Conservation (phyloP, 371 early-diverging fungal genomes). For the Rhizopus stolonifer region DNA sequence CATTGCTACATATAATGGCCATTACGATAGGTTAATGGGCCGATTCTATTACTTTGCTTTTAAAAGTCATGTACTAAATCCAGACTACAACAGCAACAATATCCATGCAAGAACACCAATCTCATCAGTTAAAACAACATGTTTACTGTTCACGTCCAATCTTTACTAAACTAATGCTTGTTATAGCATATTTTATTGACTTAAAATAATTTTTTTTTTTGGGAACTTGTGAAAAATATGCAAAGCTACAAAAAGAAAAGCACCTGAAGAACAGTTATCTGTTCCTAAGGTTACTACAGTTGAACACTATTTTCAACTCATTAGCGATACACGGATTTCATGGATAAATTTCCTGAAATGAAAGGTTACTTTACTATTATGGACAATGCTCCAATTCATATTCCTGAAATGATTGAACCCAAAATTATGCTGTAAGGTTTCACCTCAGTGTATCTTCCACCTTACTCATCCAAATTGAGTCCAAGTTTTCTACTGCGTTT, state of each 20-base stretch:
- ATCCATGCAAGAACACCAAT: constrained; percentile 9
- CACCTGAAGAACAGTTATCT: constrained; percentile 15
- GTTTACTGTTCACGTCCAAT: constrained; percentile 5
- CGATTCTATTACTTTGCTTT: constrained; percentile 9
- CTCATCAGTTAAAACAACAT: constrained; percentile 1
- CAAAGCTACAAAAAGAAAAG: constrained; percentile 16
- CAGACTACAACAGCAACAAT: constrained; percentile 9
- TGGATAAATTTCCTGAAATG: constrained; percentile 17
- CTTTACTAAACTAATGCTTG: constrained; percentile 4
- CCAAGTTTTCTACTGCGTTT: constrained; percentile 20
- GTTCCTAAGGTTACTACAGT: constrained; percentile 19
- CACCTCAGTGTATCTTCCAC: constrained; percentile 7
- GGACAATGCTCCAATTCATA: constrained; percentile 15
- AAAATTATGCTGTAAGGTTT: constrained; percentile 6
- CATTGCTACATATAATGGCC: constrained; percentile 10
- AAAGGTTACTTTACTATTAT: constrained; percentile 13
- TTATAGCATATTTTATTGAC: constrained; percentile 12
- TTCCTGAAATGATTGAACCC: constrained; percentile 15
- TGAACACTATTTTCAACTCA: constrained; percentile 17
- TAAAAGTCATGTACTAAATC: constrained; percentile 7
- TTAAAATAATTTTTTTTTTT: constrained; percentile 3
- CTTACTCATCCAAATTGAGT: constrained; percentile 11
- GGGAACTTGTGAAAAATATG: constrained; percentile 7
- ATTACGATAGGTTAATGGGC: constrained; percentile 9
- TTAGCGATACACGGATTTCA: constrained; percentile 15